Evolutionary conservation across 306 rosid species (phyloP), one percentile per base, ranked within the genome.

Genomic region (Sicyos edulis): DNA sequence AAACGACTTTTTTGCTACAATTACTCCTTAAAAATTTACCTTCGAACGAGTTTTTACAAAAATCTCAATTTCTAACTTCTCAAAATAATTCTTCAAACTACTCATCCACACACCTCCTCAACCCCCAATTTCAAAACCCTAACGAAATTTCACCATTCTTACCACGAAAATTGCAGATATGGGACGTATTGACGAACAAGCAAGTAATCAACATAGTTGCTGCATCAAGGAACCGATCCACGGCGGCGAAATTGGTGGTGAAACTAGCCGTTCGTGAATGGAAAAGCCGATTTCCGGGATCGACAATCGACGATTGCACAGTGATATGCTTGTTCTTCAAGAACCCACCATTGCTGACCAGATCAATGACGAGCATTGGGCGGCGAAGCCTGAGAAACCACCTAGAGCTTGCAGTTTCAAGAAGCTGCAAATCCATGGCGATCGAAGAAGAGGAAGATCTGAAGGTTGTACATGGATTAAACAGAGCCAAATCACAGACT

Each of bases 161-260:
- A 63, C 52, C 52, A 63, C 16, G n/a, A n/a, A 62, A 21, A 16
- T 8, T 55, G 61, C 86, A 93, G 99, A 34, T 95, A 29, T 95
- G 99, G 99, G 99, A 95, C 82, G 99, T 83, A 44, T 73, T 95
- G 3, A 78, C 88, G 16, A 95, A 95, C 80, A 51, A n/a, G 11
- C 95, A 91, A 77, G 99, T 86, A 14, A 70, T 95, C 70, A 80
- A 75, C 74, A 87, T 89, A 77, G 95, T 95, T 54, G 89, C 89
- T 59, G 85, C 96, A 14, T 85, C 89, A 59, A 85, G 75, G 82
- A 86, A 58, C 70, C 81, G 84, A 75, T 83, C 87, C 16, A 37
- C n/a, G 5, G 97, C 96, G 16, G 95, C 99, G 1, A 88, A 81
- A 57, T 55, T 82, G 79, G 42, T 95, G 26, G 91, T 89, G 6